Percentiles rank a stretch among this genome's conserved stretches.
Conservation (phyloP, 1,284 basidiomycete species). For the Tylopilus sp. region DNA sequence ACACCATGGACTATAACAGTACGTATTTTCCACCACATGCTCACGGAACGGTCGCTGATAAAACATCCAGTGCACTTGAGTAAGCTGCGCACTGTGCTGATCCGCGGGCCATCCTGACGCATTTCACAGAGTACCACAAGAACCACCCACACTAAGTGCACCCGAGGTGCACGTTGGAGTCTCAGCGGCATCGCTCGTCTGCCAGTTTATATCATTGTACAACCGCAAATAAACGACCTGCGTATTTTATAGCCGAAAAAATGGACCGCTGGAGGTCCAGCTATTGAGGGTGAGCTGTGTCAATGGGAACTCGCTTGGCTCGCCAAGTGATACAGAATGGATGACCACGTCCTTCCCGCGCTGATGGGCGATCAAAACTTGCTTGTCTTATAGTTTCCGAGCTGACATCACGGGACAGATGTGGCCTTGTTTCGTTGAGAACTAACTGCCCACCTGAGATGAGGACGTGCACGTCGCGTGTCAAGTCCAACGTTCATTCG, state of each 20-base stretch:
- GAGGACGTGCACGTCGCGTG: not conserved
- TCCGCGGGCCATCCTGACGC: conserved; percentile 23
- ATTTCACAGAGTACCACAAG: conserved; percentile 75
- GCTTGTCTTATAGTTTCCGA: not conserved
- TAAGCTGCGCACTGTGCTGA: conserved; percentile 38
- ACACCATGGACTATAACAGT: conserved; percentile 92
- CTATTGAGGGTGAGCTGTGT: conserved; percentile 5
- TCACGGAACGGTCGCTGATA: conserved; percentile 4
- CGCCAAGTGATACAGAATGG: not conserved
- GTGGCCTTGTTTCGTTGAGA: not conserved
- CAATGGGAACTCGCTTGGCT: not conserved
- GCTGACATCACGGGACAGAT: conserved; percentile 2
- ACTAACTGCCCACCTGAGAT: not conserved
- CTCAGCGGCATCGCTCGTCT: conserved; percentile 2
- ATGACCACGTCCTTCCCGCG: not conserved
- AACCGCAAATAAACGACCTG: conserved; percentile 23
- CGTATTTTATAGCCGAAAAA: conserved; percentile 16
- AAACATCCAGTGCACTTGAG: conserved; percentile 67
- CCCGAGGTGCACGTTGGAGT: not conserved
- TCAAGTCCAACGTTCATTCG: not conserved
- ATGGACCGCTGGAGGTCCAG: not conserved
- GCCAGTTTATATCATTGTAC: conserved; percentile 22
- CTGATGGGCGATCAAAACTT: not conserved
- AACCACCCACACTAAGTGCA: conserved; percentile 67
- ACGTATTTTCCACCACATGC: conserved; percentile 37